Base-by-base conservation (phyloP, 2,329 filamentous ascomycete species). In the Diaporthe australafricana region DNA sequence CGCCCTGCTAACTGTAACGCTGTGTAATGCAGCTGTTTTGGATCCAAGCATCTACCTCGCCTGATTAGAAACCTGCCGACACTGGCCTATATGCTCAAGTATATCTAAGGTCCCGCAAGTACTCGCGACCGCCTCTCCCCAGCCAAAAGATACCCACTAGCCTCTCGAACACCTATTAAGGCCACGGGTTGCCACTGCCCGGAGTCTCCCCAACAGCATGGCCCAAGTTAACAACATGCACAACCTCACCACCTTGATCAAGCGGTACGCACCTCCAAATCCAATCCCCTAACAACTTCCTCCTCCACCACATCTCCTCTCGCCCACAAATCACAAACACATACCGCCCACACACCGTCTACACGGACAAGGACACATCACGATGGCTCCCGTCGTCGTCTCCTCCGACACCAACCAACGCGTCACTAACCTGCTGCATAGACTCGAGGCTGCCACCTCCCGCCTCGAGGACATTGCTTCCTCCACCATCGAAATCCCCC, bases 211-310 rank as follows among this genome's bases (percentile, higher is more conserved):
- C 65, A 65, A 50, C 50, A 72, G 35, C 50, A 73, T 73, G 69
- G 71, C 71, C 47, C 73, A 71, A 60, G 70, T 72, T 74, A 93
- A 89, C 84, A 94, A 95, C 79, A 98, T 98, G 94, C 92, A 98
- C 84, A 98, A 98, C 81, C 86, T 99, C 75, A 97, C 95, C 45
- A 99, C 96, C 69, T 90, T 99, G 79, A 98, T 99, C 86, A 99
- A 99, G 89, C 91, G 96, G 96, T 98, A 89, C 78, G 90, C 72
- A 42, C 52, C 48, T 56, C 68, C 38, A 71, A 27, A 25, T n/a
- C 42, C 40, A 53, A n/a, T 20, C 17, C 14, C 60, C 9, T 50
- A 30, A 25, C 16, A 48, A 42, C 53, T 27, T 40, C 35, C 66
- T 12, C 40, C 32, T 30, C 50, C 30, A 52, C 53, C 63, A 40